These are phyloP conservation scores for Helotiales sp. DNA, from an alignment of 2,329 filamentous ascomycete genomes.

Conservation along the genomic window DNA sequence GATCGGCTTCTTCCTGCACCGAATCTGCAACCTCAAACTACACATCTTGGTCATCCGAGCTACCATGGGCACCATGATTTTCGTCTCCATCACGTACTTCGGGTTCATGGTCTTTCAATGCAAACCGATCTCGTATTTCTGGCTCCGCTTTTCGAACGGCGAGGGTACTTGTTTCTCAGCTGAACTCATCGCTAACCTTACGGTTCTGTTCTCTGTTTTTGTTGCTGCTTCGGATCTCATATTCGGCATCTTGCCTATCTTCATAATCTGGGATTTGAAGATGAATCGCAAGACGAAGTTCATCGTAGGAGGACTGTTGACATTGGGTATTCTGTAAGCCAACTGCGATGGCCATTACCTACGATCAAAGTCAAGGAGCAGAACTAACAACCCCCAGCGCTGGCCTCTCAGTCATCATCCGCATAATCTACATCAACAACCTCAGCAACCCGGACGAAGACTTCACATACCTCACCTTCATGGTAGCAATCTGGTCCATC, in stretches of 20 bases:
- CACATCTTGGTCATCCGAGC: slow-evolving; percentile 19
- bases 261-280: slow-evolving; percentile 28
- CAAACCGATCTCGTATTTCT: slow-evolving; percentile 23
- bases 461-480: slow-evolving; percentile 28
- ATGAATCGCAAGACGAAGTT: slow-evolving; percentile 29
- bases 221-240: slow-evolving; percentile 20
- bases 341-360: not conserved
- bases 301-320: slow-evolving; percentile 19
- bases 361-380: not conserved
- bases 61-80: slow-evolving; percentile 21
- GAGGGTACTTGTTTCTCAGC: slow-evolving; percentile 16
- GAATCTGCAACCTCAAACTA: slow-evolving; percentile 14
- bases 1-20: slow-evolving; percentile 29
- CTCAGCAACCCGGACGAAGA: slow-evolving; percentile 18
- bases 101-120: slow-evolving; percentile 28
- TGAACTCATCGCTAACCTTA: slow-evolving; percentile 9
- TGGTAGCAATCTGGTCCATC: slow-evolving; percentile 32
- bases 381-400: slow-evolving; percentile 15
- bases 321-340: slow-evolving; percentile 25
- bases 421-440: slow-evolving; percentile 24
- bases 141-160: slow-evolving; percentile 24
- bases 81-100: slow-evolving; percentile 22
- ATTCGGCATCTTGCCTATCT: slow-evolving; percentile 28
- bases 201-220: slow-evolving; percentile 19
- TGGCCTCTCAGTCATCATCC: slow-evolving; percentile 28